These are phyloP conservation scores for Psilocybe subaeruginosa DNA, from an alignment of 768 basidiomycete genomes.

Conservation along the genomic window DNA sequence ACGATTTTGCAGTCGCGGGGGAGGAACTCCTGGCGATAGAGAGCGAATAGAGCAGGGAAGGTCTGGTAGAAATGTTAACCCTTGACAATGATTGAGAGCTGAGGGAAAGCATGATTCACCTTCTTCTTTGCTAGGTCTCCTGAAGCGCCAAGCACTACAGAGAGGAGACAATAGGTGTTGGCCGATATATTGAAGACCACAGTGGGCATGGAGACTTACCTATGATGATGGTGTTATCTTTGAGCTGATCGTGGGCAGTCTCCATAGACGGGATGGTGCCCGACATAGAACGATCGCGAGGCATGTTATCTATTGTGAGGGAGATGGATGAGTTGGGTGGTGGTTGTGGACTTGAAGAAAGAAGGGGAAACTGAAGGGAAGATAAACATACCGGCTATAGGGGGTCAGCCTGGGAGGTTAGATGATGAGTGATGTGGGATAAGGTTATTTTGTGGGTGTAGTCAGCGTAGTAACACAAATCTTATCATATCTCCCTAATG, in stretches of 20 bases:
- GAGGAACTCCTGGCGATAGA: conserved; percentile 80
- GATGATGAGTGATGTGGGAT: conserved; percentile 20
- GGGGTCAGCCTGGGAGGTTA: conserved; percentile 12
- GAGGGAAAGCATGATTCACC: conserved; percentile 39
- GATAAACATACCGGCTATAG: conserved; percentile 17
- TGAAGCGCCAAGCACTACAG: conserved; percentile 88
- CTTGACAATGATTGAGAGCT: conserved; percentile 8
- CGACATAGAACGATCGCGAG: conserved; percentile 60
- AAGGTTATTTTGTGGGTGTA: conserved; percentile 16
- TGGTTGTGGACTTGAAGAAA: conserved; percentile 14
- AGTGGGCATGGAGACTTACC: conserved; percentile 50
- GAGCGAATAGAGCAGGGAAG: conserved; percentile 91
- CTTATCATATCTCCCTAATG: conserved; percentile 22
- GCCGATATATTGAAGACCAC: conserved; percentile 6
- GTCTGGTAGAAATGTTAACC: conserved; percentile 57
- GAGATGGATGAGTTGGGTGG: conserved; percentile 13
- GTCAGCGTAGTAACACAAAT: conserved; percentile 23
- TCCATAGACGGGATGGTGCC: conserved; percentile 94
- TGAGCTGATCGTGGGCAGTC: conserved; percentile 68
- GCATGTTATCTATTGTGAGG: conserved; percentile 29
- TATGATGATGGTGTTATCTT: conserved; percentile 87
- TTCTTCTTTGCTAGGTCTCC: conserved; percentile 99
- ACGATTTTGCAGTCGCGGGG: conserved; percentile 88
- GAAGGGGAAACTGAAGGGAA: conserved; percentile 15
- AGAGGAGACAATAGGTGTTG: conserved; percentile 3